These are phyloP conservation scores for Raffaelea ambrosiae DNA, from an alignment of 2,329 filamentous ascomycete genomes.

Conservation along the genomic window DNA sequence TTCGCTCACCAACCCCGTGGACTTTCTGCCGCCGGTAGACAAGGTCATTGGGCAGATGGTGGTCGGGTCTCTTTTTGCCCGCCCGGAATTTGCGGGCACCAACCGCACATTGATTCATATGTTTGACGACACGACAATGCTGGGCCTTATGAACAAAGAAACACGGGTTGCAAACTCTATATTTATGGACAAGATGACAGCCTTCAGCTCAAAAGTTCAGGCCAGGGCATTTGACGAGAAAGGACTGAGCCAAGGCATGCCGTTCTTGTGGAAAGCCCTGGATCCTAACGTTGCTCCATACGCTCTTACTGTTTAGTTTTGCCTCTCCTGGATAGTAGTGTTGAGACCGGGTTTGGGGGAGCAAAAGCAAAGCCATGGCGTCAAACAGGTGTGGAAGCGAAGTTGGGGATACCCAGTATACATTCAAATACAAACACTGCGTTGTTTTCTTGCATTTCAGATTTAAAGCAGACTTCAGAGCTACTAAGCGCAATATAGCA, in stretches of 20 bases:
- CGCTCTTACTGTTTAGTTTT: slow-evolving; percentile 10
- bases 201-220: slow-evolving; percentile 27
- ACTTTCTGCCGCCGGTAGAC: slow-evolving; percentile 24
- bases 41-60: slow-evolving; percentile 26
- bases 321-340: too few relatives aligned
- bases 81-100: slow-evolving; percentile 26
- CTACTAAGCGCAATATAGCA: too few relatives aligned
- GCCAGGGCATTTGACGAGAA: slow-evolving; percentile 29
- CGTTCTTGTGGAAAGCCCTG: slow-evolving; percentile 29
- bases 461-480: too few relatives aligned
- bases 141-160: slow-evolving; percentile 21
- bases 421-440: too few relatives aligned
- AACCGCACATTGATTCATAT: slow-evolving; percentile 30
- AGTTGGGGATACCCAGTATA: too few relatives aligned
- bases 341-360: background rate
- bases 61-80: slow-evolving; percentile 29
- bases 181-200: slow-evolving; percentile 28
- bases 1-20: slow-evolving; percentile 20
- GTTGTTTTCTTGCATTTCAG: too few relatives aligned
- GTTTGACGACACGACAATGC: slow-evolving; percentile 27
- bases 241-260: slow-evolving; percentile 37
- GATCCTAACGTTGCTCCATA: slow-evolving; percentile 15
- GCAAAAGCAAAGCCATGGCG: too few relatives aligned
- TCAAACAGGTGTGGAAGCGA: too few relatives aligned
- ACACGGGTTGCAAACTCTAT: slow-evolving; percentile 22